Conservation (phyloP, 2,329 filamentous ascomycete species). For the Penicillium palitans region DNA sequence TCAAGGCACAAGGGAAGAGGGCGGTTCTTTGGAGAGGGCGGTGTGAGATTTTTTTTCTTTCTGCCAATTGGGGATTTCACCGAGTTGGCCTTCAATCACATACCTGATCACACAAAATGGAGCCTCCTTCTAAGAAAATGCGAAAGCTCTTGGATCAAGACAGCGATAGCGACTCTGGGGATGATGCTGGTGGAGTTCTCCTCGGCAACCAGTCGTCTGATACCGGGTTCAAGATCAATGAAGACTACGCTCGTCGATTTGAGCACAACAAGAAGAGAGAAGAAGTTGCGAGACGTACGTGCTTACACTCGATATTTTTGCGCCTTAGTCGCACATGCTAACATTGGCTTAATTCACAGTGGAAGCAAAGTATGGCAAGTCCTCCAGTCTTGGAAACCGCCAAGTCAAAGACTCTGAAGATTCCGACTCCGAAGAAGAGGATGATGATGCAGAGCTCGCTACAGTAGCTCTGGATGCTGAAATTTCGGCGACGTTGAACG, state of each 20-base stretch:
- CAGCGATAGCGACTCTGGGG: slow-evolving; percentile 41
- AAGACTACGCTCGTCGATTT: slow-evolving; percentile 83
- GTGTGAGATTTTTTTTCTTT: slow-evolving; percentile 36
- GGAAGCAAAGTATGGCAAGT: slow-evolving; percentile 78
- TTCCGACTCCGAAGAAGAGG: slow-evolving; percentile 75
- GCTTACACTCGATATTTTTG: slow-evolving; percentile 8
- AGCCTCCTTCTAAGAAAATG: slow-evolving; percentile 44
- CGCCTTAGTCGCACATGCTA: neutral
- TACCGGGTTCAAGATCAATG: slow-evolving; percentile 73
- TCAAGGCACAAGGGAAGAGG: neutral
- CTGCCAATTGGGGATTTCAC: slow-evolving; percentile 26
- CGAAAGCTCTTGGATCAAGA: slow-evolving; percentile 45
- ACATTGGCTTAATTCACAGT: slow-evolving; percentile 53
- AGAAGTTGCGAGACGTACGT: slow-evolving; percentile 63
- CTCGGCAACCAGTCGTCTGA: slow-evolving; percentile 34
- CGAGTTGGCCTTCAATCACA: slow-evolving; percentile 4
- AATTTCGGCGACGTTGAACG: slow-evolving; percentile 81
- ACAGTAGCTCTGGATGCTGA: slow-evolving; percentile 83
- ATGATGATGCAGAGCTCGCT: slow-evolving; percentile 83
- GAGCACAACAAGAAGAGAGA: slow-evolving; percentile 98
- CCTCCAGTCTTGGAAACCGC: slow-evolving; percentile 39
- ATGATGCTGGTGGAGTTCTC: slow-evolving; percentile 44
- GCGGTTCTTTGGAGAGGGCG: slow-evolving; percentile 19
- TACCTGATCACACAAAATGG: slow-evolving; percentile 32
- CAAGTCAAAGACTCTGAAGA: slow-evolving; percentile 54